Evolutionary conservation across 805 yeast species (phyloP), one percentile per base, ranked within the genome.

Genomic region (Cyberlindnera euphorbiiphila): DNA sequence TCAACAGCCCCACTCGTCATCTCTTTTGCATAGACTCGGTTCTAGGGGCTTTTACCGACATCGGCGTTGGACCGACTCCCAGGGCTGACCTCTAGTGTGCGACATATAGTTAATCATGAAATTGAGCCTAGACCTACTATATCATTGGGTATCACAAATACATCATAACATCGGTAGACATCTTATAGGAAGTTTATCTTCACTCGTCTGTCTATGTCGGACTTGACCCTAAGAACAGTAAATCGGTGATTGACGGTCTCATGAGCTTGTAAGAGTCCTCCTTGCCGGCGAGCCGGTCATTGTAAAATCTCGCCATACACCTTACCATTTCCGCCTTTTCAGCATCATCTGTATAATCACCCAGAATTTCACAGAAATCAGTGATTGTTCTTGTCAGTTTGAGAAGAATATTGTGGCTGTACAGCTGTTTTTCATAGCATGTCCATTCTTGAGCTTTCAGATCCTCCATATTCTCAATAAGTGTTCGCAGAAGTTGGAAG

Each of bases 361-460:
- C 44, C 22, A 50, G 27, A 2, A 37, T 19, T 2, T 19, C 19
- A 15, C 33, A 42, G 2, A 44, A 19, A 11, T 45, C 47, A 3
- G 43, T 30, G 5, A 53, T 11, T 1, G 31, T 32, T 14, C 42
- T 18, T 21, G 32, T 34, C 21, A 53, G 31, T 15, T 39, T 28
- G 28, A 29, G 22, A 8, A 43, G 17, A 3, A 41, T 11, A 3
- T 46, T 33, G 19, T 49, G 52, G 10, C 44, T 37, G 4, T 34
- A 5, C 4, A 51, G 18, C 7, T 46, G n/a, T 15, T 38, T 16
- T 6, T 40, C 36, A 14, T 39, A 53, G 6, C 40, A 27, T 4
- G 25, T 28, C 32, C 32, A 42, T 25, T 53, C 57, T 9, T 33
- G 34, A 3, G 17, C 13, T 23, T 43, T 25, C 24, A 41, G 22